phyloP scores from a whole-genome alignment of 805 yeast genomes.

The Pichia rugopelliculosa region DNA sequence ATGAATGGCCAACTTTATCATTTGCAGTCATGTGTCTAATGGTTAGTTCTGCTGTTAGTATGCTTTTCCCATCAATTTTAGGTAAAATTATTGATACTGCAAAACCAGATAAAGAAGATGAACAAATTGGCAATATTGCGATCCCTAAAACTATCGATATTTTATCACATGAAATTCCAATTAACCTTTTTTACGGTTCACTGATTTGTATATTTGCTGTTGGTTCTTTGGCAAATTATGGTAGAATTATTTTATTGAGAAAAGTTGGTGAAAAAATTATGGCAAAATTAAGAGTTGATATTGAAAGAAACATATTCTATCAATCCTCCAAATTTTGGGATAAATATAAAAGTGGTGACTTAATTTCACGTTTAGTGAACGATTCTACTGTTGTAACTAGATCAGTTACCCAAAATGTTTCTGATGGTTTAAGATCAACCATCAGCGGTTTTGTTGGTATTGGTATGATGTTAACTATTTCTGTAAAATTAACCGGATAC shows the following conservation, averaged over 20 bases:
- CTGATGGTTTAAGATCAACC: slow-evolving; percentile 84
- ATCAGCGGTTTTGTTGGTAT: slow-evolving; percentile 82
- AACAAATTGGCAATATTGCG: slow-evolving; percentile 5
- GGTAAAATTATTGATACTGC: slow-evolving; percentile 82
- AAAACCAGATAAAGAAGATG: slow-evolving; percentile 24
- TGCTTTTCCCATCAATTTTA: slow-evolving; percentile 74
- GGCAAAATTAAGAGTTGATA: slow-evolving; percentile 71
- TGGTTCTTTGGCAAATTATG: slow-evolving; percentile 76
- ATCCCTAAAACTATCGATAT: slow-evolving; percentile 18
- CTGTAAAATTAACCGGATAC: slow-evolving; percentile 73
- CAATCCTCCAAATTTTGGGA: slow-evolving; percentile 91
- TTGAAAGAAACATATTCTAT: slow-evolving; percentile 66
- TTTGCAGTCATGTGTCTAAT: slow-evolving; percentile 59
- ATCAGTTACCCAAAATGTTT: slow-evolving; percentile 79
- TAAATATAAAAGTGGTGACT: slow-evolving; percentile 82
- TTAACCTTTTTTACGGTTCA: slow-evolving; percentile 54
- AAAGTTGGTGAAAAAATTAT: slow-evolving; percentile 82
- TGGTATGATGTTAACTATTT: slow-evolving; percentile 85
- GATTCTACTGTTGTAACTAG: slow-evolving; percentile 85
- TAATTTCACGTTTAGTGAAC: slow-evolving; percentile 78
- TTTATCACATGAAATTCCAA: slow-evolving; percentile 47
- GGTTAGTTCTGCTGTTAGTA: slow-evolving; percentile 68
- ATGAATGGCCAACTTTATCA: slow-evolving; percentile 47
- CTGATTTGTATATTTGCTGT: slow-evolving; percentile 55
- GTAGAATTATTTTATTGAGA: slow-evolving; percentile 68